These are phyloP conservation scores for Acacia concinna DNA, from an alignment of 331 rosid genomes.

Conservation along the genomic window DNA sequence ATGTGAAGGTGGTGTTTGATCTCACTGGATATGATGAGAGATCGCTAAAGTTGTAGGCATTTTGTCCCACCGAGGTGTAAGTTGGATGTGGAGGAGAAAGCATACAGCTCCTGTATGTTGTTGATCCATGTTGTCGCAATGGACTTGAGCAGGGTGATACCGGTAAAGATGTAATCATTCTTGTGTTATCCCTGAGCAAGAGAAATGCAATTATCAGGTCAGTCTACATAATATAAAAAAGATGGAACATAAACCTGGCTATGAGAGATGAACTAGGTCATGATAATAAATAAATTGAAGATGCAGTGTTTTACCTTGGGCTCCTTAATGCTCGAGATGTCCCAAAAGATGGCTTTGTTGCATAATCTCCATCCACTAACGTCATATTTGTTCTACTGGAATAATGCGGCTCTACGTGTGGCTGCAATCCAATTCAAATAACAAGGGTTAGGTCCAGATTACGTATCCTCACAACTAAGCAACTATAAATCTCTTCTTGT, in stretches of 20 bases:
- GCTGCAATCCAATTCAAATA: conserved; percentile 51
- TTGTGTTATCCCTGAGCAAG: conserved; percentile 64
- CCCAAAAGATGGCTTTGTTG: conserved; percentile 42
- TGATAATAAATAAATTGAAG: not conserved
- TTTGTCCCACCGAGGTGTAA: conserved; percentile 54
- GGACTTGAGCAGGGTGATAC: conserved; percentile 98
- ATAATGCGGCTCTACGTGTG: conserved; percentile 56
- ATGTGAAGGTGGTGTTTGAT: conserved; percentile 50
- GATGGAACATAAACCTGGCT: not conserved
- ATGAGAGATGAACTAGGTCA: conserved; percentile 2
- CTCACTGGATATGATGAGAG: conserved; percentile 56
- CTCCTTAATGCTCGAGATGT: conserved; percentile 51
- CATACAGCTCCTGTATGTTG: conserved; percentile 57
- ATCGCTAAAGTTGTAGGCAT: conserved; percentile 41
- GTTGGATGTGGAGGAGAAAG: conserved; percentile 87
- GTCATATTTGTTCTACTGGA: conserved; percentile 51
- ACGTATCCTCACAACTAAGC: not conserved
- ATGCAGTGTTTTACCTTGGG: conserved; percentile 62
- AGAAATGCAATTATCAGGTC: conserved; percentile 21
- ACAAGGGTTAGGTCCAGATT: conserved; percentile 15
- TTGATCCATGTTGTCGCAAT: conserved; percentile 59
- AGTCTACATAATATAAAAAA: conserved; percentile 21
- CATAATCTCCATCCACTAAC: conserved; percentile 54
- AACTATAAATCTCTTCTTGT: not conserved
- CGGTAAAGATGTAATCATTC: conserved; percentile 80